These are phyloP conservation scores for Geotrichum macrosporum DNA, from an alignment of 1,139 yeast species.

Conservation along the genomic window DNA sequence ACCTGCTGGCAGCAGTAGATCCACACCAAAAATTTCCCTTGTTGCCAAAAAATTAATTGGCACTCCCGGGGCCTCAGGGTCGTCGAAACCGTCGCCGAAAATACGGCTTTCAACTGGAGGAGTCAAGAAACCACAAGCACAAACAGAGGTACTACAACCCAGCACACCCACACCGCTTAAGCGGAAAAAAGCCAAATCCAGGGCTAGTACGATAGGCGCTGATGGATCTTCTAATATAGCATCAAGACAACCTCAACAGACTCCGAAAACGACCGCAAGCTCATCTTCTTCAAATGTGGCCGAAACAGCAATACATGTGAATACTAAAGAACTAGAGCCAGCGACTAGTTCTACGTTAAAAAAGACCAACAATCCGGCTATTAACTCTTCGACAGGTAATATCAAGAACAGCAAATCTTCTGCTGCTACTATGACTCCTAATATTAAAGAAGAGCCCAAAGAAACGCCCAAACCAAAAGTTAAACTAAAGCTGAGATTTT, in stretches of 20 bases:
- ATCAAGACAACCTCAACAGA: background rate
- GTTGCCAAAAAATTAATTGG: conserved; percentile 11
- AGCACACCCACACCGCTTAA: conserved; percentile 6
- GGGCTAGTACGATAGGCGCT: background rate
- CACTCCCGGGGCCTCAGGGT: background rate
- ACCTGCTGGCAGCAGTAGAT: background rate
- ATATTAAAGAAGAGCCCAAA: background rate
- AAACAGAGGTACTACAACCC: too few relatives aligned
- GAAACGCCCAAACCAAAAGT: conserved; percentile 28
- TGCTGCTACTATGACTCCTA: background rate
- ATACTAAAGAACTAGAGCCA: background rate
- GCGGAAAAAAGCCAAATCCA: conserved; percentile 3
- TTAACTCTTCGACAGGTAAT: too few relatives aligned
- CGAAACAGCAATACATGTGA: conserved; percentile 2
- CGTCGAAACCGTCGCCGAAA: conserved; percentile 6
- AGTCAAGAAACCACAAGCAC: background rate
- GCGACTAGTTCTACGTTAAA: background rate
- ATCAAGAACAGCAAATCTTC: too few relatives aligned
- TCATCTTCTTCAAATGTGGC: conserved; percentile 4
- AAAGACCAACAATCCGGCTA: too few relatives aligned
- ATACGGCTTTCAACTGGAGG: conserved; percentile 10
- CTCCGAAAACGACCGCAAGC: background rate
- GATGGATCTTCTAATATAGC: background rate
- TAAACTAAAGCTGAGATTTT: conserved; percentile 31
- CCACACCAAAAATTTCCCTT: conserved; percentile 19